Conservation (phyloP, 2,329 filamentous ascomycete species). For the Tolypocladium sp. region DNA sequence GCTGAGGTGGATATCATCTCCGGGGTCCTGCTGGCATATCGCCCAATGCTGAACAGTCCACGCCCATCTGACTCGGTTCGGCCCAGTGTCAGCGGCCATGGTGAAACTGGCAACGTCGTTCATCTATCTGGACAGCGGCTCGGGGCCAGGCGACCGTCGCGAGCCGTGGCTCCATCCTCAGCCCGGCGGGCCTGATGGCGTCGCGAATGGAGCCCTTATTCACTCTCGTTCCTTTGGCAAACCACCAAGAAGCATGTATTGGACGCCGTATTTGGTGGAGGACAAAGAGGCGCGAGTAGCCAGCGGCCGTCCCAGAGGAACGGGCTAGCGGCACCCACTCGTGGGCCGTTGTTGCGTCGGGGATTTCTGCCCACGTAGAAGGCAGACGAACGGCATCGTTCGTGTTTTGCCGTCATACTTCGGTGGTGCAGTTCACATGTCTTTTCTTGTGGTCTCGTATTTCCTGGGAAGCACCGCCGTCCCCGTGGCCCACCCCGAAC, state of each 20-base stretch:
- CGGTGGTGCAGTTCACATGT: neutral
- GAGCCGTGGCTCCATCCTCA: constrained; percentile 8
- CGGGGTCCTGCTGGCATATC: neutral
- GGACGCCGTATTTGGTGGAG: neutral
- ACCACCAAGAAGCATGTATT: neutral
- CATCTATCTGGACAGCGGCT: constrained; percentile 4
- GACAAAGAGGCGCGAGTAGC: neutral
- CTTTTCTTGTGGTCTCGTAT: neutral
- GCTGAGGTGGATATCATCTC: neutral
- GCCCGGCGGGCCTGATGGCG: constrained; percentile 1
- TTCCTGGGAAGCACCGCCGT: neutral
- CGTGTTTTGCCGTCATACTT: neutral
- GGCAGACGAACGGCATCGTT: neutral
- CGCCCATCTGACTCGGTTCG: neutral
- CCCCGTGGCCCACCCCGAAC: neutral
- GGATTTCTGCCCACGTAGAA: neutral
- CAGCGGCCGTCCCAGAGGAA: neutral
- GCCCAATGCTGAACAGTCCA: neutral
- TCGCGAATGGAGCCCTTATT: neutral
- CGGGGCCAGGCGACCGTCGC: constrained; percentile 5
- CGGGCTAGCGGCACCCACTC: neutral
- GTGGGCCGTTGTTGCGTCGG: neutral
- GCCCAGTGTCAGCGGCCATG: neutral
- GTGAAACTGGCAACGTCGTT: neutral
- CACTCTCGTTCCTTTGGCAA: neutral